A percentile compares a stretch with the other conserved stretches of the same genome.
phyloP scores from a whole-genome alignment of 768 basidiomycete species.

The Leccinellum luteum region DNA sequence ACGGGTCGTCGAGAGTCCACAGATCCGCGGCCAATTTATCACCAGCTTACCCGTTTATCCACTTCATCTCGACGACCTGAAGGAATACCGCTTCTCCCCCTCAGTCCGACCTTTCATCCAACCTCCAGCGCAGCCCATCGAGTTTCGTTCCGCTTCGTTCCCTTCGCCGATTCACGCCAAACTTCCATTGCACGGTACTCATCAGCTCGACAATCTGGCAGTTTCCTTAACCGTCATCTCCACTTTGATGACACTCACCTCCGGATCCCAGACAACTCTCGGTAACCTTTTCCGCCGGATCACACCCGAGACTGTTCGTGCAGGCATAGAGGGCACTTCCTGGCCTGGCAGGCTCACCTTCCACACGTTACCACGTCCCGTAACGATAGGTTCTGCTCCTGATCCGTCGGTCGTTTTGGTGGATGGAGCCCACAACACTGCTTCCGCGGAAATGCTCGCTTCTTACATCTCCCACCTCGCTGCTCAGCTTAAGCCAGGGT shows the following conservation, averaged over 20 bases:
- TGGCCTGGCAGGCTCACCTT: constrained; percentile 91
- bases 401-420: constrained; percentile 53
- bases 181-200: constrained; percentile 72
- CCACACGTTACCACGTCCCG: constrained; percentile 35
- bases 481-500: constrained; percentile 18
- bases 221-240: constrained; percentile 64
- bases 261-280: constrained; percentile 21
- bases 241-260: constrained; percentile 45
- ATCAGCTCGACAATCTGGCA: constrained; percentile 85
- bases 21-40: constrained; percentile 42
- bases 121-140: constrained; percentile 44
- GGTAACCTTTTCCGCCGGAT: constrained; percentile 32
- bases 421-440: constrained; percentile 93
- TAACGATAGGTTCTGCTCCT: constrained; percentile 10
- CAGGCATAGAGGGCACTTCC: constrained; percentile 54
- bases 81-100: constrained; percentile 35
- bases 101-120: constrained; percentile 25
- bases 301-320: constrained; percentile 45
- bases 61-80: constrained; percentile 28
- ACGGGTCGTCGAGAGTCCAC: constrained; percentile 36
- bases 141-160: constrained; percentile 44
- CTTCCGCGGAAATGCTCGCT: constrained; percentile 67
- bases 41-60: constrained; percentile 32
- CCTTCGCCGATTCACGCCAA: constrained; percentile 41
- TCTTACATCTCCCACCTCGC: constrained; percentile 49